These are phyloP conservation scores for Xylaria sp. DNA, from an alignment of 2,329 filamentous ascomycete species.

Conservation along the genomic window DNA sequence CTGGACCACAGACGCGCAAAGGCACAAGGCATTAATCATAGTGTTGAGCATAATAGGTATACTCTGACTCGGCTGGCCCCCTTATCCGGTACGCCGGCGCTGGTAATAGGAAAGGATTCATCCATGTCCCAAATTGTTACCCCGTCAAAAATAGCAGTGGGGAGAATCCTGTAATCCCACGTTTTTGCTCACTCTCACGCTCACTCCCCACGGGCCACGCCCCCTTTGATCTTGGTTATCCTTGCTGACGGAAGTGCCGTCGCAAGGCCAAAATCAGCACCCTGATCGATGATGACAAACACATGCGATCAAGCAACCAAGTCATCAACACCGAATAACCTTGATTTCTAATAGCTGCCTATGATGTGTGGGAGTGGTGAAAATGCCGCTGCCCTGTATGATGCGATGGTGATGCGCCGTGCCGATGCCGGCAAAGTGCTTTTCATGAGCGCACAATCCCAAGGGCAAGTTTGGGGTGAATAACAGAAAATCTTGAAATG, in stretches of 20 bases:
- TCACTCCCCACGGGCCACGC: slow-evolving; percentile 25
- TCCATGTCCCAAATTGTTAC: slow-evolving; percentile 29
- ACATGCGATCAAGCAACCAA: slow-evolving; percentile 5
- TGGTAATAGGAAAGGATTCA: slow-evolving; percentile 36
- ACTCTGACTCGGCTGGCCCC: slow-evolving; percentile 17
- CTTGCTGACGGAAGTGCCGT: slow-evolving; percentile 34
- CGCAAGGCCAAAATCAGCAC: slow-evolving; percentile 29
- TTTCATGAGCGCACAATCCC: slow-evolving; percentile 26
- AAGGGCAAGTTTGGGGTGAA: slow-evolving; percentile 23
- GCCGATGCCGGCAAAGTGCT: slow-evolving; percentile 32
- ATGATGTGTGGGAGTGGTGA: slow-evolving; percentile 13
- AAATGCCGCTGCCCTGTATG: slow-evolving; percentile 24
- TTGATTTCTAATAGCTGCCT: slow-evolving; percentile 41
- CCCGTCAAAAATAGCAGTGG: slow-evolving; percentile 40
- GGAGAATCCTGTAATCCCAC: slow-evolving; percentile 38
- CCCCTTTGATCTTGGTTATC: slow-evolving; percentile 9
- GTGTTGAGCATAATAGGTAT: slow-evolving; percentile 5
- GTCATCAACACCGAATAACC: slow-evolving; percentile 33
- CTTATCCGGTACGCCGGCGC: slow-evolving; percentile 25
- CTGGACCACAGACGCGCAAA: not conserved
- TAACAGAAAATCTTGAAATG: slow-evolving; percentile 25
- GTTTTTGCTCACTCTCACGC: slow-evolving; percentile 31
- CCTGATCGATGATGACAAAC: slow-evolving; percentile 31
- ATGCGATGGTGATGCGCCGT: slow-evolving; percentile 28
- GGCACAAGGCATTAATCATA: slow-evolving; percentile 1